Percentiles rank a stretch among this genome's conserved stretches.
phyloP scores from a whole-genome alignment of 2,329 filamentous ascomycete genomes.

The Alternaria arbusti region DNA sequence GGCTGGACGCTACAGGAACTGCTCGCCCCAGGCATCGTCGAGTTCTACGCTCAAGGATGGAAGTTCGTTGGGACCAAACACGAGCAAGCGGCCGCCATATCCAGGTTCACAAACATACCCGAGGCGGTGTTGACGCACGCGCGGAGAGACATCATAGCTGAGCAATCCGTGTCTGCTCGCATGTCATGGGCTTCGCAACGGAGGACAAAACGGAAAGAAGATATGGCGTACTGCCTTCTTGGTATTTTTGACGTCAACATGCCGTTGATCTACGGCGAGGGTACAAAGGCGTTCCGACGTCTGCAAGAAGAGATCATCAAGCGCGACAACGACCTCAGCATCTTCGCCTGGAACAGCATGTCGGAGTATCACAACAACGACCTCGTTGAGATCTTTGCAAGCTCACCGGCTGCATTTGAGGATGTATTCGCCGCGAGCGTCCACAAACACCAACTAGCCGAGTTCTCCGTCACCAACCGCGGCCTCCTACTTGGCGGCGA shows the following conservation, averaged over 20 bases:
- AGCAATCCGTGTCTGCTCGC: slow-evolving; percentile 7
- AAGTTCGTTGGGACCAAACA: background rate
- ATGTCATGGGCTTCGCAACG: slow-evolving; percentile 28
- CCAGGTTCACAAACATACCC: background rate
- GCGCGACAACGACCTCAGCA: slow-evolving; percentile 6
- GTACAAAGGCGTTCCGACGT: slow-evolving; percentile 12
- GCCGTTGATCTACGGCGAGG: slow-evolving; percentile 38
- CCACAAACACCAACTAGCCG: background rate
- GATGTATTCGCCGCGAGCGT: background rate
- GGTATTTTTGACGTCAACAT: slow-evolving; percentile 30
- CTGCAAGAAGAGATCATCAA: slow-evolving; percentile 13
- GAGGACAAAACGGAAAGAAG: slow-evolving; percentile 24
- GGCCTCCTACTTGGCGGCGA: background rate
- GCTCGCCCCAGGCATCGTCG: slow-evolving; percentile 9
- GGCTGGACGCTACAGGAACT: slow-evolving; percentile 28
- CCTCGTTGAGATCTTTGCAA: background rate
- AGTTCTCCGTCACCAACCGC: background rate
- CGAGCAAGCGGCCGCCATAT: background rate
- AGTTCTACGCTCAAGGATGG: slow-evolving; percentile 4
- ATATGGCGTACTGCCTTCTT: slow-evolving; percentile 20
- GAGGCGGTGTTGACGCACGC: background rate
- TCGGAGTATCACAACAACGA: background rate
- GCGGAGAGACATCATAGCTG: background rate
- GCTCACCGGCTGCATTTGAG: background rate
- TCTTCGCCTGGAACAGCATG: slow-evolving; percentile 6